Evolutionary conservation across 345 rosid species (phyloP), one percentile per base, ranked within the genome.

Genomic region (Populus ilicifolia): DNA sequence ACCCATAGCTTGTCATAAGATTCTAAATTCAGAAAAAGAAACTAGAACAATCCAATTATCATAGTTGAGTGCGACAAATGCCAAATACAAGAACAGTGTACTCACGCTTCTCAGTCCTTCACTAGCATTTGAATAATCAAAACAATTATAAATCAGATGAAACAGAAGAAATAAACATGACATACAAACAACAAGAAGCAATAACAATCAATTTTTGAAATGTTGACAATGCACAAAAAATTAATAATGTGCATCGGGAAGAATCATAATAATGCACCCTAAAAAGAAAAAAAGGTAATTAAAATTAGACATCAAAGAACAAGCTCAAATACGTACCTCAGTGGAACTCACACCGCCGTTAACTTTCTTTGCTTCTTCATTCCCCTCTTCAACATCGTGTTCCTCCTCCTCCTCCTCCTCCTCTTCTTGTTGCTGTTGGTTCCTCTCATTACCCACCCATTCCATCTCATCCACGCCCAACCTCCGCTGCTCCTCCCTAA

Each of bases 401-500:
- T 88, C 91, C 0, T 91, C 94, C 0, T 84, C 97, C 13, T 86
- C 88, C 21, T 90, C 94, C 27, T 87, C 92, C 3, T 85, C 87
- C 18, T 87, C 85, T 29, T 80, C 86, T 18, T 85, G 78, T 11
- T 77, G 62, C 75, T 82, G 68, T 56, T 59, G 85, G 70, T 67
- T 81, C 76, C 43, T 84, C 68, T 90, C 91, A 78, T 84, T 83
- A 66, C 96, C 96, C 78, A 96, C 79, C 99, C 97, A 93, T 66
- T 91, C 97, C 39, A 87, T 86, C 88, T 88, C 90, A 54, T 87
- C 89, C 71, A 96, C 92, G 67, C 98, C 97, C 79, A 90, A 85
- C 86, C 96, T 88, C 85, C 85, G 90, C 85, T 95, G 98, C 82
- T 95, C 94, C 73, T 83, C 97, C 77, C 99, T 88, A 77, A 95